A percentile compares a stretch with the other conserved stretches of the same genome.
Evolutionary conservation across 441 rosid species (phyloP).

Genomic region (Adansonia gregorii): DNA sequence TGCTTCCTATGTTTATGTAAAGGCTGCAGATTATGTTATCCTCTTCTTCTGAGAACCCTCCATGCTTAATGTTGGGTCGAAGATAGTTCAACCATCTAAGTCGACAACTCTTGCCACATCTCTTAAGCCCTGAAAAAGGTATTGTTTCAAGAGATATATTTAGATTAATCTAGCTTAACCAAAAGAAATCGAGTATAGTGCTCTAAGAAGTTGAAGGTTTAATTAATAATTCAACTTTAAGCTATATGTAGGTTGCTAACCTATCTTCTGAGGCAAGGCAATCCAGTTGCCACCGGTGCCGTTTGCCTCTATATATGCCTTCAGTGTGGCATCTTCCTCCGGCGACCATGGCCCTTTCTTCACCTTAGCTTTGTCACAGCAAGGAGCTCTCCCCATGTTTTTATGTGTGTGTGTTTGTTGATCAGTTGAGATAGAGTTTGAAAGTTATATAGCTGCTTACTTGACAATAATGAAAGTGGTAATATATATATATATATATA

Average conservation of each 20-base stretch:
- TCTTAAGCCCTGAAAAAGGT: conserved; percentile 63
- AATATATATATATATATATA: background rate
- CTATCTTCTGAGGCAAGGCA: conserved; percentile 75
- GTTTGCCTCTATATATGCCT: conserved; percentile 57
- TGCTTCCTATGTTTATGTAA: conserved; percentile 88
- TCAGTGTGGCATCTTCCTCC: conserved; percentile 72
- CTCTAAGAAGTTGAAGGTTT: background rate
- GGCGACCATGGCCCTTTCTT: conserved; percentile 88
- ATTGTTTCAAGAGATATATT: background rate
- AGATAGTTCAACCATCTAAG: conserved; percentile 94
- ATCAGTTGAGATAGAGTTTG: conserved; percentile 11
- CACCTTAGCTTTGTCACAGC: conserved; percentile 77
- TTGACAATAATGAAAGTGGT: conserved; percentile 27
- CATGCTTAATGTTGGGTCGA: conserved; percentile 95
- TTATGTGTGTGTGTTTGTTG: conserved; percentile 6
- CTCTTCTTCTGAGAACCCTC: conserved; percentile 96
- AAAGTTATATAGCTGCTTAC: conserved; percentile 14
- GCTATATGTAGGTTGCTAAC: conserved; percentile 26
- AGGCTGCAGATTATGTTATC: conserved; percentile 92
- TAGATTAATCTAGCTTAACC: background rate
- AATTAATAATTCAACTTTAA: background rate
- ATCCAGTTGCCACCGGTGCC: conserved; percentile 87
- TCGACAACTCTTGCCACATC: conserved; percentile 97
- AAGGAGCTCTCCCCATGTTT: conserved; percentile 81
- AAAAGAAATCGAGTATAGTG: background rate